Evolutionary conservation across 1,139 yeast species (phyloP).

Genomic region (Arxiozyma heterogenica): DNA sequence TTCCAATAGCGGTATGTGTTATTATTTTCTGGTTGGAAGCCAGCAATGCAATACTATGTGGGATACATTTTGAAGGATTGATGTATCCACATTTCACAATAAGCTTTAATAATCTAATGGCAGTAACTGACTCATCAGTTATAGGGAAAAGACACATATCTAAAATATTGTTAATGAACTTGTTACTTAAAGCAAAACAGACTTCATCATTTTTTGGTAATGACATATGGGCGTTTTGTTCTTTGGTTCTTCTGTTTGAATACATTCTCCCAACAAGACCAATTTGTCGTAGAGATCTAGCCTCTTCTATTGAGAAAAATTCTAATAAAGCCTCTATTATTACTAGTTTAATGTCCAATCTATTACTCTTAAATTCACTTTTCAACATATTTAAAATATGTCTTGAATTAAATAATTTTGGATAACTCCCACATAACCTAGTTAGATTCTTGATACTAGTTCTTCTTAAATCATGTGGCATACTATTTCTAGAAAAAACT

Average conservation of each 20-base stretch:
- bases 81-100: conserved; percentile 59
- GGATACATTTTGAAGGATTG: conserved; percentile 60
- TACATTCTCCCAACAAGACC: conserved; percentile 29
- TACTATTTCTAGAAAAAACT: conserved; percentile 38
- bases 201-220: conserved; percentile 45
- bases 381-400: conserved; percentile 49
- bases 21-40: conserved; percentile 43
- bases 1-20: conserved; percentile 39
- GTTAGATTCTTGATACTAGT: conserved; percentile 52
- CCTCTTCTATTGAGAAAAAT: conserved; percentile 48
- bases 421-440: conserved; percentile 49
- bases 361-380: conserved; percentile 34
- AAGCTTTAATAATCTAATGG: conserved; percentile 46
- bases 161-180: conserved; percentile 45
- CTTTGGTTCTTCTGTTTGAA: conserved; percentile 9
- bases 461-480: conserved; percentile 34
- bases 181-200: conserved; percentile 61
- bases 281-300: conserved; percentile 34
- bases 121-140: conserved; percentile 38
- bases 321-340: conserved; percentile 48
- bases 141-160: conserved; percentile 42
- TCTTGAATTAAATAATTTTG: conserved; percentile 50
- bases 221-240: not conserved
- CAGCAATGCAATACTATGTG: conserved; percentile 63
- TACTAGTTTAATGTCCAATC: conserved; percentile 37